Evolutionary conservation across 805 yeast genomes (phyloP).

Genomic region (Candida saitoana): DNA sequence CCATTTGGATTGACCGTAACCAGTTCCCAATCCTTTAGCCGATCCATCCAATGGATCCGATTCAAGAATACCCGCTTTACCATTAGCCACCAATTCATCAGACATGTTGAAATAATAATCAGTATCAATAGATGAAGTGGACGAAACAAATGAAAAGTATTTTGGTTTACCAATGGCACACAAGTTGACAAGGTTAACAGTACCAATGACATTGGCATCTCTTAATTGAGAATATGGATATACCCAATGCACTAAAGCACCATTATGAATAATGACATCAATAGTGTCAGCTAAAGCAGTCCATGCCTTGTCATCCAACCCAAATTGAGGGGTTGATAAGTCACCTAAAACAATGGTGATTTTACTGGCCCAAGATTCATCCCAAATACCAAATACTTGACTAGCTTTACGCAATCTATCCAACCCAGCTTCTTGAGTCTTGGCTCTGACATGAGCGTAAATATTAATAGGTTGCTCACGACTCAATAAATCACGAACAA

Average conservation of each 20-base stretch:
- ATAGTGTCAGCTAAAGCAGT: constrained; percentile 47
- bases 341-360: constrained; percentile 82
- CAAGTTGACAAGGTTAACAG: constrained; percentile 76
- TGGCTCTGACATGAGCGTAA: constrained; percentile 89
- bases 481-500: constrained; percentile 67
- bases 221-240: constrained; percentile 88
- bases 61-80: constrained; percentile 73
- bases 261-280: constrained; percentile 90
- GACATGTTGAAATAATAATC: constrained; percentile 75
- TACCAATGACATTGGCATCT: constrained; percentile 88
- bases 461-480: constrained; percentile 57
- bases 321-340: constrained; percentile 68
- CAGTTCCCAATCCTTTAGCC: constrained; percentile 75
- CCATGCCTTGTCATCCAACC: constrained; percentile 61
- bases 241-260: constrained; percentile 99
- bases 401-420: constrained; percentile 75
- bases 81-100: constrained; percentile 61
- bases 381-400: constrained; percentile 78
- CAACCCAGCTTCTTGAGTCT: constrained; percentile 60
- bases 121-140: constrained; percentile 89
- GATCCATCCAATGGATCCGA: constrained; percentile 82
- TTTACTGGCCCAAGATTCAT: constrained; percentile 50
- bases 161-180: constrained; percentile 81
- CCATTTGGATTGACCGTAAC: constrained; percentile 98
- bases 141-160: constrained; percentile 84